These are phyloP conservation scores for Beauveria varroae DNA, from an alignment of 2,329 filamentous ascomycete species.

Conservation along the genomic window DNA sequence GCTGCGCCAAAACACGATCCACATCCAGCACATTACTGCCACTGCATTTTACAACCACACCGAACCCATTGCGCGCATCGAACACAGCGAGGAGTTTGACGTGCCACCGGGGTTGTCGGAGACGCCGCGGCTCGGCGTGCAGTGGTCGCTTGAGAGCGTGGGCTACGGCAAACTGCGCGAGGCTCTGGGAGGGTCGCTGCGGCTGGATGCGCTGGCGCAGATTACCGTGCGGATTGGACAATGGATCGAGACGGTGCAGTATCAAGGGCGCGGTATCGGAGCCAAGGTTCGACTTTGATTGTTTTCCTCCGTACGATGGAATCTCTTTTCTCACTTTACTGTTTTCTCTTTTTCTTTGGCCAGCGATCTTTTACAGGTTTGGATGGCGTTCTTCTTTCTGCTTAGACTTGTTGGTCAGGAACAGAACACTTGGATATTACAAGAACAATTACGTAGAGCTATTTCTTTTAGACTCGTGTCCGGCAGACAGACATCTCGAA, in stretches of 20 bases:
- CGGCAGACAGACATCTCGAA: background rate
- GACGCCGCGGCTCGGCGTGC: constrained; percentile 73
- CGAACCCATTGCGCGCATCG: constrained; percentile 68
- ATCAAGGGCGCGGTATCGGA: constrained; percentile 61
- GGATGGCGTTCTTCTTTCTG: background rate
- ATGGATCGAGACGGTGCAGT: constrained; percentile 69
- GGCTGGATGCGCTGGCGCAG: constrained; percentile 68
- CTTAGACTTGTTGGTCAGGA: background rate
- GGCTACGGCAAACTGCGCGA: constrained; percentile 76
- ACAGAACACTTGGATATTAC: constrained; percentile 1
- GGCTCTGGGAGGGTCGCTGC: constrained; percentile 72
- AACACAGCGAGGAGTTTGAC: constrained; percentile 66
- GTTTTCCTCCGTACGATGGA: background rate
- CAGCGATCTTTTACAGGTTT: background rate
- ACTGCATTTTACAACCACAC: constrained; percentile 79
- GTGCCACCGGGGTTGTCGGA: constrained; percentile 66
- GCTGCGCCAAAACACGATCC: constrained; percentile 62
- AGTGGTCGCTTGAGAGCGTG: constrained; percentile 67
- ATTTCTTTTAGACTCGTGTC: background rate
- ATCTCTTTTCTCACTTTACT: background rate
- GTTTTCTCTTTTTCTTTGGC: background rate
- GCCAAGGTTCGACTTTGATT: constrained; percentile 40
- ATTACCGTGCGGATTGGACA: constrained; percentile 67
- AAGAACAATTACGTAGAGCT: no score
- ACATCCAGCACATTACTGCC: constrained; percentile 73